These are phyloP conservation scores for Gracilaria caudata DNA, from an alignment of 23 red algal genomes.

Conservation along the genomic window DNA sequence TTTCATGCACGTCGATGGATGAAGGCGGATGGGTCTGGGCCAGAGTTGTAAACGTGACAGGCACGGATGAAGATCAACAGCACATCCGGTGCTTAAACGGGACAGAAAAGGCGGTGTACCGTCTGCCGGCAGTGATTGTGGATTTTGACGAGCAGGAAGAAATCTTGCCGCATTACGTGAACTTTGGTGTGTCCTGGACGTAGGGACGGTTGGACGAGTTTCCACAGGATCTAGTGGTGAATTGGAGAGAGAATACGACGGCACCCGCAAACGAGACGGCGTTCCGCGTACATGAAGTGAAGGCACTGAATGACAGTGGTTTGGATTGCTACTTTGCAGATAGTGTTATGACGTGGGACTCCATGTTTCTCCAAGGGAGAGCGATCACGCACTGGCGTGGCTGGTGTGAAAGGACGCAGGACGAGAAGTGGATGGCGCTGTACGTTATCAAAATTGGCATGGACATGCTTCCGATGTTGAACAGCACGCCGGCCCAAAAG, in stretches of 20 bases:
- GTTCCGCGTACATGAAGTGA: neutral
- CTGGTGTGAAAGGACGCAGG: too few relatives aligned
- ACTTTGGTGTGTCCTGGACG: neutral
- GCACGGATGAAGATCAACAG: neutral
- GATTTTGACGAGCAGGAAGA: neutral
- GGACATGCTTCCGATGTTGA: too few relatives aligned
- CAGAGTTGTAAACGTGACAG: neutral
- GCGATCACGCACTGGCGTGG: too few relatives aligned
- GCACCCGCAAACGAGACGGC: neutral
- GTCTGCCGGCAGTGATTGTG: neutral
- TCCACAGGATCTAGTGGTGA: neutral
- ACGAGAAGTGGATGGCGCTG: too few relatives aligned
- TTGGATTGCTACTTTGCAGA: too few relatives aligned
- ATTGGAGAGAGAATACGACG: neutral
- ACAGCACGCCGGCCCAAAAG: too few relatives aligned
- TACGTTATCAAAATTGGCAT: neutral
- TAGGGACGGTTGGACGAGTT: neutral
- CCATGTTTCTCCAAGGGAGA: too few relatives aligned
- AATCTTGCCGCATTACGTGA: neutral
- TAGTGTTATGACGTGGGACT: too few relatives aligned
- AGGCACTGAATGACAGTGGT: neutral
- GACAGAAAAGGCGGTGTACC: neutral
- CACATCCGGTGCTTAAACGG: neutral
- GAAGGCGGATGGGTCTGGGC: slow-evolving; percentile 1
- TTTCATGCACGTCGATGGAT: neutral